Conservation (phyloP, 2,329 filamentous ascomycete species). For the Cladosporium sp. region DNA sequence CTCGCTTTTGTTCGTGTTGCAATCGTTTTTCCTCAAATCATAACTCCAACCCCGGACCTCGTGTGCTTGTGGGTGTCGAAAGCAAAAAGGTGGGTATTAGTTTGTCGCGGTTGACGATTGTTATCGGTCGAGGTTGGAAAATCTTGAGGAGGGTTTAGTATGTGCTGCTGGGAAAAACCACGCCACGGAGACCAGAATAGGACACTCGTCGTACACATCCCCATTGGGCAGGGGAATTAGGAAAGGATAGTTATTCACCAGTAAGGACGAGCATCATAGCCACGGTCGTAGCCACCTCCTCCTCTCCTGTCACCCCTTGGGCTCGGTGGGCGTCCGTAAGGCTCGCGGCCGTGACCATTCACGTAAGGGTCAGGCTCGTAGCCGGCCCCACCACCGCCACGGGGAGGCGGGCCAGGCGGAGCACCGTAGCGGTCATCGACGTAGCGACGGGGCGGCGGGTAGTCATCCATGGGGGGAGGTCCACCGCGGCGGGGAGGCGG, state of each 20-base stretch:
- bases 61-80: constrained; percentile 8
- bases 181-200: not conserved
- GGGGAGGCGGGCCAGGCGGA: constrained; percentile 24
- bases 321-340: constrained; percentile 49
- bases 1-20: not conserved
- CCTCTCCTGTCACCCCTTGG: constrained; percentile 41
- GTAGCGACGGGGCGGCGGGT: constrained; percentile 56
- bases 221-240: not conserved
- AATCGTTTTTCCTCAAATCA: not conserved
- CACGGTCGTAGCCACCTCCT: constrained; percentile 27
- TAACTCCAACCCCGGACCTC: not conserved
- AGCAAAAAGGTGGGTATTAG: constrained; percentile 12
- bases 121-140: constrained; percentile 5
- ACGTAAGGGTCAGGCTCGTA: constrained; percentile 59
- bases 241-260: constrained; percentile 13
- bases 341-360: constrained; percentile 52
- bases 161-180: constrained; percentile 1
- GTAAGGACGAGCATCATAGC: constrained; percentile 25
- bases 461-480: constrained; percentile 71
- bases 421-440: constrained; percentile 71
- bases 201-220: not conserved
- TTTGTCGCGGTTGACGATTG: constrained; percentile 6
- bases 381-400: constrained; percentile 42
- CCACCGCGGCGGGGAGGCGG: constrained; percentile 56
- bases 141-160: constrained; percentile 9